phyloP scores from a whole-genome alignment of 371 early-diverging fungal genomes.

The Blastocladiella emersonii region DNA sequence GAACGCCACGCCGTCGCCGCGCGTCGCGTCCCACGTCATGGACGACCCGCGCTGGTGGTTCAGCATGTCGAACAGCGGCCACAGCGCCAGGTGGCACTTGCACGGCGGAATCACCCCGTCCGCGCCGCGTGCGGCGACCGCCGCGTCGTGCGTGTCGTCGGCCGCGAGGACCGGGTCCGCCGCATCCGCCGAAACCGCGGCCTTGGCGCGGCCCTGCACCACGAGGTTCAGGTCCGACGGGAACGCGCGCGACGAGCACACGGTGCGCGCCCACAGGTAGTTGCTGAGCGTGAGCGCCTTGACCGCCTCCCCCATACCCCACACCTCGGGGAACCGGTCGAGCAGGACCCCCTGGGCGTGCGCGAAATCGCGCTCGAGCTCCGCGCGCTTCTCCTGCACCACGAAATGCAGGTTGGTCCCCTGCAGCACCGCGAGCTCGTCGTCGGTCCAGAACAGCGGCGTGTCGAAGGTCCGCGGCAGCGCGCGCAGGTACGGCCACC shows the following conservation, averaged over 20 bases:
- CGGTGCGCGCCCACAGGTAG: conserved; percentile 3
- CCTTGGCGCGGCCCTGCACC: not conserved
- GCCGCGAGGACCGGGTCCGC: not conserved
- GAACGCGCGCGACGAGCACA: conserved; percentile 2
- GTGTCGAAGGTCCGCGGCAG: conserved; percentile 1
- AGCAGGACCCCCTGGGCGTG: not conserved
- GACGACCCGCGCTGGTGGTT: conserved; percentile 10
- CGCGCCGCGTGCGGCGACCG: not conserved
- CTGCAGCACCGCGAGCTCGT: not conserved
- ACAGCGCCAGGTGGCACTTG: conserved; percentile 7
- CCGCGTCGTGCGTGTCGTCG: not conserved
- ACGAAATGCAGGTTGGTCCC: not conserved
- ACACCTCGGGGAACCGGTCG: not conserved
- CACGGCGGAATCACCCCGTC: not conserved
- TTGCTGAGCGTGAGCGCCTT: not conserved
- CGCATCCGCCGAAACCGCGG: not conserved
- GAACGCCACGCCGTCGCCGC: conserved; percentile 3
- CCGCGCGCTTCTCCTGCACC: not conserved
- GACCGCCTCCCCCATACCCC: not conserved
- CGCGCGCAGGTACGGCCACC: conserved; percentile 1
- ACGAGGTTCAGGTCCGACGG: not conserved
- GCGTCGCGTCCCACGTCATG: conserved; percentile 9
- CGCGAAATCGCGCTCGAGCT: not conserved
- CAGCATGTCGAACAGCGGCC: conserved; percentile 10
- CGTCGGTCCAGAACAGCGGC: not conserved